Conservation (phyloP, 305 asterid species). For the Lippia alba region DNA sequence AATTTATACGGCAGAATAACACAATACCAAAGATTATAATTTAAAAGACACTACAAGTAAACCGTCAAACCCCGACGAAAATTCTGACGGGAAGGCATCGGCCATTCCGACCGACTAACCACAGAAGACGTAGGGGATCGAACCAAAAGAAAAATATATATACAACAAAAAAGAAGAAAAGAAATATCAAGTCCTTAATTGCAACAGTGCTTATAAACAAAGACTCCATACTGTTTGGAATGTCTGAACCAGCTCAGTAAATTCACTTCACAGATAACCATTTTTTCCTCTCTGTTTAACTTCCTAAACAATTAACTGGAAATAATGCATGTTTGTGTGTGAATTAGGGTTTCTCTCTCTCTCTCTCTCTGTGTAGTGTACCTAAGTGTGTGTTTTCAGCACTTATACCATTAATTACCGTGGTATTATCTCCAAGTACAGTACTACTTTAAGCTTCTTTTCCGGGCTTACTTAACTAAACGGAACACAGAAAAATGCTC, state of each 20-base stretch:
- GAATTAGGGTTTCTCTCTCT: not conserved
- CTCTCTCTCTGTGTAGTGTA: not conserved
- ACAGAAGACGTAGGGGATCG: too few species aligned
- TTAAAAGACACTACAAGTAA: too few species aligned
- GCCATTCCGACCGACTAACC: too few species aligned
- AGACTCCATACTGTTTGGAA: too few species aligned
- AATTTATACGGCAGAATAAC: not conserved
- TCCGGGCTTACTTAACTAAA: conserved; percentile 15
- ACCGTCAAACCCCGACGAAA: too few species aligned
- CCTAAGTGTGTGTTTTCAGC: not conserved
- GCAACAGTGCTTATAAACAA: too few species aligned
- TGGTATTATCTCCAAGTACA: conserved; percentile 14
- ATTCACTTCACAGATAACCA: not conserved
- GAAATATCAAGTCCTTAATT: not conserved
- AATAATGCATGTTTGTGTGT: not conserved
- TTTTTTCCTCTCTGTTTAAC: too few species aligned
- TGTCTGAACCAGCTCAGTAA: too few species aligned
- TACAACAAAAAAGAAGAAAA: conserved; percentile 7
- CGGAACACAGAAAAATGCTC: conserved; percentile 6
- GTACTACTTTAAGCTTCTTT: conserved; percentile 5
- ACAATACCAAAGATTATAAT: too few species aligned
- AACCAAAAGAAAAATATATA: too few species aligned
- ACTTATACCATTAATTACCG: conserved; percentile 23
- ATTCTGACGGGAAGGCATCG: too few species aligned
- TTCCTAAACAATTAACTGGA: not conserved